Percentiles rank a stretch among this genome's conserved stretches.
Conservation (phyloP, 1,139 yeast species). For the Blastobotrys niveus region DNA sequence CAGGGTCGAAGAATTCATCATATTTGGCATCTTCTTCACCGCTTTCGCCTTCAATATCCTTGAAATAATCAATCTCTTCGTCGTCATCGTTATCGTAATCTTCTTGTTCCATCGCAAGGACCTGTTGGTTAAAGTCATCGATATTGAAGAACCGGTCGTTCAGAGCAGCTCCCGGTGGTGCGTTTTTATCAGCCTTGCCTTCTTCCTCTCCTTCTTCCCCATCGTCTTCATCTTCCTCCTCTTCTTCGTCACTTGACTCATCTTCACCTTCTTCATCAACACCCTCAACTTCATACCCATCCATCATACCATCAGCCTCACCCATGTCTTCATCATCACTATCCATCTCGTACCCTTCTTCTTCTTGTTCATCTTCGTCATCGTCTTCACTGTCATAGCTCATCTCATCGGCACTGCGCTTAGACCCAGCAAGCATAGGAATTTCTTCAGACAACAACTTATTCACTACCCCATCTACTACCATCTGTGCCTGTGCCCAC, state of each 20-base stretch:
- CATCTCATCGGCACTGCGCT: slow-evolving; percentile 18
- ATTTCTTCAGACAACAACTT: slow-evolving; percentile 40
- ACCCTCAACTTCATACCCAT: slow-evolving; percentile 17
- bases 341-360: neutral
- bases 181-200: slow-evolving; percentile 24
- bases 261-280: slow-evolving; percentile 17
- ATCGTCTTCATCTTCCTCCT: slow-evolving; percentile 18
- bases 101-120: slow-evolving; percentile 58
- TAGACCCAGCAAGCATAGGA: slow-evolving; percentile 17
- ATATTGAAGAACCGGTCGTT: slow-evolving; percentile 83
- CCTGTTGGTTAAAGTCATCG: slow-evolving; percentile 79
- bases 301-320: slow-evolving; percentile 15
- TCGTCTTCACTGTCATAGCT: slow-evolving; percentile 24
- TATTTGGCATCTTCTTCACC: slow-evolving; percentile 32
- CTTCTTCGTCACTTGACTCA: slow-evolving; percentile 2
- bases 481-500: slow-evolving; percentile 87
- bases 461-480: slow-evolving; percentile 65
- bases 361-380: neutral
- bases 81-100: slow-evolving; percentile 42
- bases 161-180: slow-evolving; percentile 56
- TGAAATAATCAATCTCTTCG: slow-evolving; percentile 67
- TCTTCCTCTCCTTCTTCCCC: slow-evolving; percentile 27
- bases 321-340: slow-evolving; percentile 12
- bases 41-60: slow-evolving; percentile 50
- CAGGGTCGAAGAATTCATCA: slow-evolving; percentile 39